phyloP scores from a whole-genome alignment of 108 stramenopile species.

The Discostella pseudostelligera region DNA sequence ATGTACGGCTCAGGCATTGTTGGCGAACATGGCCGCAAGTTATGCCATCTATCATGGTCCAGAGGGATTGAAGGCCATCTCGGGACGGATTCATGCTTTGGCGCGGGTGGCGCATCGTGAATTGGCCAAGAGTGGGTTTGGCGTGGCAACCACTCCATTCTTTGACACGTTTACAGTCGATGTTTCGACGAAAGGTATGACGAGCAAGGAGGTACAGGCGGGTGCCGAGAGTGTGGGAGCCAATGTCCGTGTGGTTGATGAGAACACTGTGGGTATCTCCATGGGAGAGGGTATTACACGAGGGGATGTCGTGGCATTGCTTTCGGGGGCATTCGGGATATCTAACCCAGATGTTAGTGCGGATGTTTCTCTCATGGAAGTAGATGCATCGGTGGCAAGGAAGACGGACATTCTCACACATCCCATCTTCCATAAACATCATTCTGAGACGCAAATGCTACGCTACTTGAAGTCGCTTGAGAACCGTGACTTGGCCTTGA shows the following conservation, averaged over 20 bases:
- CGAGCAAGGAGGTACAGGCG: constrained; percentile 64
- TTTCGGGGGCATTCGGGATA: constrained; percentile 76
- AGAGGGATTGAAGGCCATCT: constrained; percentile 89
- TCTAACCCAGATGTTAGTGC: constrained; percentile 64
- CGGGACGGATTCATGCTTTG: constrained; percentile 84
- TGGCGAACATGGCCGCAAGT: constrained; percentile 99
- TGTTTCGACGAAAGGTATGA: constrained; percentile 75
- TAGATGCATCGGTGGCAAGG: constrained; percentile 62
- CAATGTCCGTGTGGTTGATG: constrained; percentile 93
- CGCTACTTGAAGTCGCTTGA: constrained; percentile 96
- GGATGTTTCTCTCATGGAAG: constrained; percentile 67
- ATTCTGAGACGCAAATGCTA: constrained; percentile 97
- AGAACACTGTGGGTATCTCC: constrained; percentile 81
- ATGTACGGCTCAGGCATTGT: constrained; percentile 98
- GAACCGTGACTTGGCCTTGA: constrained; percentile 95
- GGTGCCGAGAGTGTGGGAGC: constrained; percentile 81
- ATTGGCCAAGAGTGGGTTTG: constrained; percentile 72
- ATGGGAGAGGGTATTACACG: constrained; percentile 95
- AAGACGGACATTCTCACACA: constrained; percentile 88
- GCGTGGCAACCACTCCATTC: constrained; percentile 66
- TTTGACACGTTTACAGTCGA: constrained; percentile 95
- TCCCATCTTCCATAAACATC: constrained; percentile 95
- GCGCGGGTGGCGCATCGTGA: constrained; percentile 83
- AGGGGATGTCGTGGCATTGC: constrained; percentile 70
- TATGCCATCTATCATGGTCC: constrained; percentile 99